phyloP scores from a whole-genome alignment of 306 rosid species.

The Ochetophila trinervis region DNA sequence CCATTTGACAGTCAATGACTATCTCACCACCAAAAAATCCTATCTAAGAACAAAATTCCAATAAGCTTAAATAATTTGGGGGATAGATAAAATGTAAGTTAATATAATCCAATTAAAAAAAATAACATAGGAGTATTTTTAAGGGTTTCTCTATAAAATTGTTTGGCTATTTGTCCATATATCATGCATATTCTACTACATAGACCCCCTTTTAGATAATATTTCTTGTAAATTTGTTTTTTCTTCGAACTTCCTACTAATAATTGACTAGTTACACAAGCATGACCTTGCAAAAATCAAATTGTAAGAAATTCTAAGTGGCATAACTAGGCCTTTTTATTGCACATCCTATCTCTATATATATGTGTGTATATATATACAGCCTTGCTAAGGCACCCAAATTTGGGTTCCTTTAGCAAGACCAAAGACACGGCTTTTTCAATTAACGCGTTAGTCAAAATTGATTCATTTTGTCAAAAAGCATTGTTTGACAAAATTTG shows the following conservation, averaged over 20 bases:
- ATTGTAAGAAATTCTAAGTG: conserved; percentile 39
- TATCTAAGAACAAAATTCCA: too few relatives aligned
- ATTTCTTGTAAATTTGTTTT: conserved; percentile 76
- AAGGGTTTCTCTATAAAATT: conserved; percentile 46
- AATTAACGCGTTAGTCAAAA: too few relatives aligned
- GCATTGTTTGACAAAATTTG: too few relatives aligned
- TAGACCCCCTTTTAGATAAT: conserved; percentile 19
- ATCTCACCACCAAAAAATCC: too few relatives aligned
- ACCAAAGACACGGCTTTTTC: too few relatives aligned
- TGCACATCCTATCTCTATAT: conserved; percentile 21
- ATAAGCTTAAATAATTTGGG: too few relatives aligned
- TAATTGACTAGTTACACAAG: conserved; percentile 77
- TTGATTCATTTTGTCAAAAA: too few relatives aligned
- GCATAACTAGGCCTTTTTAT: conserved; percentile 28
- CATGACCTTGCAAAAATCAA: conserved; percentile 38
- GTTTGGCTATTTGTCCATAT: conserved; percentile 38
- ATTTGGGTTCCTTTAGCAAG: too few relatives aligned
- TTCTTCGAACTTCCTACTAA: conserved; percentile 62
- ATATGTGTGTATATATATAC: too few relatives aligned
- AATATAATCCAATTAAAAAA: conserved; percentile 20
- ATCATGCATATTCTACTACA: conserved; percentile 17
- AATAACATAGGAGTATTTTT: conserved; percentile 59
- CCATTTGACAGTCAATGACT: too few relatives aligned
- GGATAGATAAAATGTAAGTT: conserved; percentile 15
- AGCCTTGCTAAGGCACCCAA: too few relatives aligned